Conservation (phyloP, 2,329 filamentous ascomycete genomes). For the Beauveria sp. region DNA sequence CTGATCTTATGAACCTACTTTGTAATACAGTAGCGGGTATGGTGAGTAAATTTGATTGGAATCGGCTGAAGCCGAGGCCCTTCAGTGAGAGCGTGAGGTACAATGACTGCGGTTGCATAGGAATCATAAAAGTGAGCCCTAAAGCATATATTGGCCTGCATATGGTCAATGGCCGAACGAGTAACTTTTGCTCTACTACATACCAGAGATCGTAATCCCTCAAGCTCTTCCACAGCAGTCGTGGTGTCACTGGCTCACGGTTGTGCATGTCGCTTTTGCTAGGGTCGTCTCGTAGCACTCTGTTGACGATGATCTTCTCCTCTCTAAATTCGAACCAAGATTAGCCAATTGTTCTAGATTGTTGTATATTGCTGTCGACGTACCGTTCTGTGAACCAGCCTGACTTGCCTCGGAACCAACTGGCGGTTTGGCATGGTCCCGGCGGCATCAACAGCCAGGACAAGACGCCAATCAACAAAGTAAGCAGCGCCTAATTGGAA, state of each 20-base stretch:
- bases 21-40: conserved; percentile 39
- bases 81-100: conserved; percentile 48
- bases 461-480: conserved; percentile 17
- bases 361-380: not conserved
- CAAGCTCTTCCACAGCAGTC: conserved; percentile 39
- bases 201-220: conserved; percentile 49
- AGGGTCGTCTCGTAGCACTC: conserved; percentile 48
- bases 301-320: conserved; percentile 51
- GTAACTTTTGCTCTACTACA: not conserved
- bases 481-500: conserved; percentile 19
- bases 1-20: conserved; percentile 30
- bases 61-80: conserved; percentile 42
- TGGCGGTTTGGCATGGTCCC: conserved; percentile 36
- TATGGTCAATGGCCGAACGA: not conserved
- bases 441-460: conserved; percentile 20
- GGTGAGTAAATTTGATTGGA: conserved; percentile 48
- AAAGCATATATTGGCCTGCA: conserved; percentile 40
- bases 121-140: conserved; percentile 40
- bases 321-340: conserved; percentile 24
- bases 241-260: conserved; percentile 42
- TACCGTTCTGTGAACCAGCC: conserved; percentile 21
- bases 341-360: not conserved
- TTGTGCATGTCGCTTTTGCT: conserved; percentile 52
- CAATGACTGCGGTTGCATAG: conserved; percentile 33
- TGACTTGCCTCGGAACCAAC: conserved; percentile 43